Percentiles rank a stretch among this genome's conserved stretches.
These are phyloP conservation scores for Annulohypoxylon nitens DNA, from an alignment of 495 filamentous ascomycete species.

Conservation along the genomic window DNA sequence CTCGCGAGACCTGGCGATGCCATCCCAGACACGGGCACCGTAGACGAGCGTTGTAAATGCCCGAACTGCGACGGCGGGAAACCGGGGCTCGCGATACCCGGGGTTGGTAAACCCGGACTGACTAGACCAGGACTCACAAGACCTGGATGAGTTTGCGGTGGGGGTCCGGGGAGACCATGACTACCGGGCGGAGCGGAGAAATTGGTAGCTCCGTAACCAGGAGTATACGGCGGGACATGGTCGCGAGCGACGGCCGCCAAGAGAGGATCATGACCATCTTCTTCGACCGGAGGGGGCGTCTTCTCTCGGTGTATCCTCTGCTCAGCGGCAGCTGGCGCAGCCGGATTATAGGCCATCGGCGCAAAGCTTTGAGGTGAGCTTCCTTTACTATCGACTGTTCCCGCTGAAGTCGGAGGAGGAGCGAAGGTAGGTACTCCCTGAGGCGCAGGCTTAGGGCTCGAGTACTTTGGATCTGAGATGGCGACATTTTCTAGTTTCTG, in stretches of 20 bases:
- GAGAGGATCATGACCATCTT: conserved; percentile 76
- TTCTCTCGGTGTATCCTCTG: conserved; percentile 87
- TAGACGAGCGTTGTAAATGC: conserved; percentile 56
- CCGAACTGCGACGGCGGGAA: conserved; percentile 54
- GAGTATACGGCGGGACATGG: conserved; percentile 63
- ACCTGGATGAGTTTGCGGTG: conserved; percentile 47
- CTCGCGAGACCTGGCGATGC: conserved; percentile 51
- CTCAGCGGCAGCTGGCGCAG: conserved; percentile 87
- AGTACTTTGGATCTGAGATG: conserved; percentile 64
- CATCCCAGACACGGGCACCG: conserved; percentile 55
- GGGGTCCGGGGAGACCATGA: conserved; percentile 55
- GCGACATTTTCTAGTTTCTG: conserved; percentile 87
- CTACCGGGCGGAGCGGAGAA: conserved; percentile 54
- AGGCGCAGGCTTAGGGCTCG: conserved; percentile 61
- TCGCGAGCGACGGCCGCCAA: conserved; percentile 76
- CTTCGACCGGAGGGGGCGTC: conserved; percentile 85
- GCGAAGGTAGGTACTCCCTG: conserved; percentile 56
- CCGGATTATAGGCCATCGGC: conserved; percentile 93
- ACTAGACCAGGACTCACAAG: conserved; percentile 40
- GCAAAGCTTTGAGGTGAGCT: conserved; percentile 65
- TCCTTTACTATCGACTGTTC: conserved; percentile 48
- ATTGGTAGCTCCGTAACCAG: conserved; percentile 54
- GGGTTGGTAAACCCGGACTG: conserved; percentile 58
- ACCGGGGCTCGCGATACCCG: conserved; percentile 55
- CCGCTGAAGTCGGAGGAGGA: conserved; percentile 54